These are phyloP conservation scores for Zoysia matrella DNA, from an alignment of 202 grass and related monocot genomes.

Conservation along the genomic window DNA sequence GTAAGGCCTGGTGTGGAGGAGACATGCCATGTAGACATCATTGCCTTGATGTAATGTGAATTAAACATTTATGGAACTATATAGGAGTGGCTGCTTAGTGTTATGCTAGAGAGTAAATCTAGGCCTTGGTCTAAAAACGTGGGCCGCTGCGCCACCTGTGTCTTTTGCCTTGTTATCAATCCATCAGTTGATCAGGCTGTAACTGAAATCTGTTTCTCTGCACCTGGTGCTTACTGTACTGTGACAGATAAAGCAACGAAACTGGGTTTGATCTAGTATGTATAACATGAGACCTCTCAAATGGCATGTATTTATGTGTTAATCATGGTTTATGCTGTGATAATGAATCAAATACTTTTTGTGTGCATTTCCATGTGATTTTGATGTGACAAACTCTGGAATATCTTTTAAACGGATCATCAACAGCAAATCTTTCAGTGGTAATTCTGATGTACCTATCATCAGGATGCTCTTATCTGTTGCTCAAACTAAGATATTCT, in stretches of 20 bases:
- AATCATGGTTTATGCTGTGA: background rate
- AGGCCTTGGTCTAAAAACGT: conserved; percentile 32
- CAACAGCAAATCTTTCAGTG: no score
- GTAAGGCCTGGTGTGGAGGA: conserved; percentile 34
- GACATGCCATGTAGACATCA: background rate
- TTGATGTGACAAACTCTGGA: background rate
- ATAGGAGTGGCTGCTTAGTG: background rate
- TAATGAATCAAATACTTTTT: background rate
- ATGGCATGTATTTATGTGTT: background rate
- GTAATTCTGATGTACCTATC: background rate
- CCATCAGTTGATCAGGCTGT: conserved; percentile 42
- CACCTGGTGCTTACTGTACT: conserved; percentile 29
- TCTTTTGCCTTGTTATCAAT: conserved; percentile 36
- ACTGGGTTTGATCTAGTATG: conserved; percentile 1
- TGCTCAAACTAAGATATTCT: background rate
- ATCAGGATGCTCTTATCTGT: background rate
- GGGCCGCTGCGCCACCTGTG: conserved; percentile 11
- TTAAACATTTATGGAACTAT: conserved; percentile 26
- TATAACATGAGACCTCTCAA: background rate
- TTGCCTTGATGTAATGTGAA: conserved; percentile 42
- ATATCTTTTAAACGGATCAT: background rate
- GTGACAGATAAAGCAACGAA: conserved; percentile 14
- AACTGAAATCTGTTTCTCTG: conserved; percentile 33
- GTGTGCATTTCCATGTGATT: background rate
- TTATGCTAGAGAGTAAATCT: conserved; percentile 37